Evolutionary conservation across 352 stramenopile species (phyloP), one percentile per base, ranked within the genome.

Genomic region (Globisporangium paroecandrum): DNA sequence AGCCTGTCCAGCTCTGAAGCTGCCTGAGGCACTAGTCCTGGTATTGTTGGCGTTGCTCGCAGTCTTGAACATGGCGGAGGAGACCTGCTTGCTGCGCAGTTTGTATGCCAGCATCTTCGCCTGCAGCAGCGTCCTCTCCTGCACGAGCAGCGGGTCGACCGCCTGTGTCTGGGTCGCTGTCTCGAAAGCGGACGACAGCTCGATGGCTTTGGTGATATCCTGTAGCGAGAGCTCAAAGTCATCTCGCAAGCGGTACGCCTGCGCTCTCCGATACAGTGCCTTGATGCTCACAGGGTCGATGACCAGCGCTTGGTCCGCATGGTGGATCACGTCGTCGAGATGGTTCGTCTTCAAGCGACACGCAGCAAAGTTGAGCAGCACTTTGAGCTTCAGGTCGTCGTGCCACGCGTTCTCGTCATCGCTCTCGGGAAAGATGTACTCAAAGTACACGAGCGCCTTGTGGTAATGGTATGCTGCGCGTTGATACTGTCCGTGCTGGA

Each of bases 381-480:
- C 65, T 56, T 77, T 81, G 29, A 86, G 70, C 61, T 88, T 85
- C 9, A 94, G 73, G 0, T 61, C 59, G 55, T 91, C 78, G 46
- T 85, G 77, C 25, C 73, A 57, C 7, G 38, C 38, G 55, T 89
- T 77, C 34, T 94, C 87, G 2, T 65, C 74, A 0, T 90, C 74
- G 0, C 75, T 82, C 47, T 95, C 87, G 2, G 81, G 75, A 58
- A 95, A 95, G 18, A 95, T 74, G 68, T 95, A 95, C 74, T 95
- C 87, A 71, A 95, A 95, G 64, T 93, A 93, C 54, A 94, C 78
- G 24, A 95, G 76, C 46, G 87, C 85, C 59, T 84, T 85, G 73
- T 95, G 86, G 69, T 93, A 95, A 60, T 94, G 79, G 60, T 85
- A 94, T 13, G 83, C 82, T 0, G 87, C 87, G 69, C 85, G 82